Evolutionary conservation across 2,329 filamentous ascomycete species (phyloP).

Genomic region (Xylaria sp.): DNA sequence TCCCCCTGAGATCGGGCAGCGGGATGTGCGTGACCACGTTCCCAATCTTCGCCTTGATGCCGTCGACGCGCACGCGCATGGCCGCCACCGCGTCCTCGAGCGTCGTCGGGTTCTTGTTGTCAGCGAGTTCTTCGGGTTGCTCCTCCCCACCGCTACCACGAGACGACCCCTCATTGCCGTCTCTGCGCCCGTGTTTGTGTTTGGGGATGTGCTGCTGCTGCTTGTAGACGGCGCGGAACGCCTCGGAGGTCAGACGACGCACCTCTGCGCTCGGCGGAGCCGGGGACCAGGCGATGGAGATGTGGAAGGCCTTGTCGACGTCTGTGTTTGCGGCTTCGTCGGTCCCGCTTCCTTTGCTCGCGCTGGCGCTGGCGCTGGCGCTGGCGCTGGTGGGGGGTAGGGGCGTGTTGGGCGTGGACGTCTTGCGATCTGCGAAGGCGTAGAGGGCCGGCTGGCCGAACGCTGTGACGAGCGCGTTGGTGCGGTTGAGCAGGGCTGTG

Average conservation of each 20-base stretch:
- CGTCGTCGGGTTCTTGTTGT: not conserved
- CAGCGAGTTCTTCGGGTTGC: not conserved
- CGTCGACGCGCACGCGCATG: conserved; percentile 65
- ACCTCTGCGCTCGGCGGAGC: conserved; percentile 61
- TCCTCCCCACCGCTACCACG: not conserved
- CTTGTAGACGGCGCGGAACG: conserved; percentile 39
- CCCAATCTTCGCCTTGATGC: conserved; percentile 79
- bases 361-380: too few species aligned
- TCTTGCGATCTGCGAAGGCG: conserved; percentile 41
- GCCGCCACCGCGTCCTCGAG: conserved; percentile 30
- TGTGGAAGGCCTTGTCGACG: conserved; percentile 73
- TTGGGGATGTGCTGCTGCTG: not conserved
- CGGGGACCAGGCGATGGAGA: conserved; percentile 90
- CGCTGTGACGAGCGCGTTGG: conserved; percentile 70
- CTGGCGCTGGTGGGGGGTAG: too few species aligned
- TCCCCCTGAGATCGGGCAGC: conserved; percentile 46
- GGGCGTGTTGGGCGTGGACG: not conserved
- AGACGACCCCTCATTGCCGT: not conserved
- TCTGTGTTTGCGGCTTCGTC: conserved; percentile 22
- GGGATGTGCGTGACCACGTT: conserved; percentile 70
- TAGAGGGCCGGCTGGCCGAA: conserved; percentile 81
- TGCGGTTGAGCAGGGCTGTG: conserved; percentile 70
- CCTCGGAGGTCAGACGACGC: conserved; percentile 50
- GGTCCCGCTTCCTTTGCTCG: too few species aligned
- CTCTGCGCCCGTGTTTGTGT: not conserved